Evolutionary conservation across 2,329 filamentous ascomycete genomes (phyloP).

Genomic region (Ustilaginoidea virens): DNA sequence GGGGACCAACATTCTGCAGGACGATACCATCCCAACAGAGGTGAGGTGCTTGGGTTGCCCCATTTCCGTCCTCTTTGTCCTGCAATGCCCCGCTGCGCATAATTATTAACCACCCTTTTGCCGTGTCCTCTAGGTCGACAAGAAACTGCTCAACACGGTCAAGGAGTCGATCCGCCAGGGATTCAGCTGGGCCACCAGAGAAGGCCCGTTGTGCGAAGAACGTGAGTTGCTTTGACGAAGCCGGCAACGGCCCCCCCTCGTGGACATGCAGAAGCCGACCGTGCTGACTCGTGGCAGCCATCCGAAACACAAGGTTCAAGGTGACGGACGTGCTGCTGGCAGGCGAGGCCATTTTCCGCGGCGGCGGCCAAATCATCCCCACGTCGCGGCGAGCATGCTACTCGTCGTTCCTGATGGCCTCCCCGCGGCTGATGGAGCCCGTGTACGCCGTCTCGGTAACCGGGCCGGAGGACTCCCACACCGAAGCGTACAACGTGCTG

Average conservation of each 20-base stretch:
- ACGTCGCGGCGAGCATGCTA: conserved; percentile 88
- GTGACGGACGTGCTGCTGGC: conserved; percentile 83
- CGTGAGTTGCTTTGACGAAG: conserved; percentile 57
- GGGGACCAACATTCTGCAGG: conserved; percentile 89
- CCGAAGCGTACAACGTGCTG: conserved; percentile 81
- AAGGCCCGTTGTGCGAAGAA: conserved; percentile 95
- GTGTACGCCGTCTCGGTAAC: conserved; percentile 88
- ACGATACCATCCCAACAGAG: conserved; percentile 88
- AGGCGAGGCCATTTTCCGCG: conserved; percentile 81
- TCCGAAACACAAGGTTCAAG: conserved; percentile 95
- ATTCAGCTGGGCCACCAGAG: conserved; percentile 89
- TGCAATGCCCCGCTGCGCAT: not conserved
- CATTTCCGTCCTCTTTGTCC: conserved; percentile 1
- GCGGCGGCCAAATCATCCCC: conserved; percentile 93
- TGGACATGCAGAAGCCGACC: too few species aligned
- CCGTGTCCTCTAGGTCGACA: conserved; percentile 54
- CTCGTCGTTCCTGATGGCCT: conserved; percentile 92
- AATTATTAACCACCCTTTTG: too few species aligned
- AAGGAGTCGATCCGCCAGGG: conserved; percentile 89
- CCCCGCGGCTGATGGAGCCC: conserved; percentile 90
- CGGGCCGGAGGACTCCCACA: conserved; percentile 77
- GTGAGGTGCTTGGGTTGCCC: conserved; percentile 26
- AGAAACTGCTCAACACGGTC: conserved; percentile 73
- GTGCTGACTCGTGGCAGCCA: conserved; percentile 37
- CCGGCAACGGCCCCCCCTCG: too few species aligned